Base-by-base conservation (phyloP, 1,139 yeast species). In the Saccharomyces hybrid region DNA sequence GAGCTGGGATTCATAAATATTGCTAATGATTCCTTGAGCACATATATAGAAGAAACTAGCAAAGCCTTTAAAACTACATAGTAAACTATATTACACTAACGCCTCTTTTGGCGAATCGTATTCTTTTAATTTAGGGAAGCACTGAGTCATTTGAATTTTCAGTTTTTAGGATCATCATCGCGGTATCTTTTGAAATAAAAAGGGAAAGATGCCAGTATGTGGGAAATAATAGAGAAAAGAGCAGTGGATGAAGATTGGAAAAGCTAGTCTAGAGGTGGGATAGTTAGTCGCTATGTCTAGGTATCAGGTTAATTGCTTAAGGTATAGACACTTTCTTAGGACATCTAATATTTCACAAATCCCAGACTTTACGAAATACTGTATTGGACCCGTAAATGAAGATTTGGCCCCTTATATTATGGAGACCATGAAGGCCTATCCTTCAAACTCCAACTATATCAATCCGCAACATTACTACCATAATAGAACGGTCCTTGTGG, bases 391-490 rank as follows among this genome's bases (percentile, higher is more conserved):
- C 1, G 59, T 68, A 24, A 60, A 64, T 49, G 71, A 68, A 50
- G 67, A 61, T 28, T 54, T 68, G 28, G 68, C 70, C 9, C 70
- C 71, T 6, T 66, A 64, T 50, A 59, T 68, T n/a, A 54, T 59
- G 50, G 65, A 62, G 46, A 66, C 68, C 3, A 58, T 65, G 64
- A 59, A 61, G 41, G 71, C 70, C 4, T 68, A 60, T 47, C 70
- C 69, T 2, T 51, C 58, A 9, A 58, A 61, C 28, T 74, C 77
- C 11, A 64, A 64, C 48, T 69, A 76, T 61, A 69, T 76, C 58
- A 75, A 74, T 55, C 72, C 70, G 50, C 89, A 83, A 64, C 98
- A 91, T 67, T 93, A 87, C 69, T 90, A 87, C 68, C 97, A 91
- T 64, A 90, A 90, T 67, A 82, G 86, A 27, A 72, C 61, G 21